Conservation (phyloP, 106 monocot genomes). For the Vanilla planifolia region DNA sequence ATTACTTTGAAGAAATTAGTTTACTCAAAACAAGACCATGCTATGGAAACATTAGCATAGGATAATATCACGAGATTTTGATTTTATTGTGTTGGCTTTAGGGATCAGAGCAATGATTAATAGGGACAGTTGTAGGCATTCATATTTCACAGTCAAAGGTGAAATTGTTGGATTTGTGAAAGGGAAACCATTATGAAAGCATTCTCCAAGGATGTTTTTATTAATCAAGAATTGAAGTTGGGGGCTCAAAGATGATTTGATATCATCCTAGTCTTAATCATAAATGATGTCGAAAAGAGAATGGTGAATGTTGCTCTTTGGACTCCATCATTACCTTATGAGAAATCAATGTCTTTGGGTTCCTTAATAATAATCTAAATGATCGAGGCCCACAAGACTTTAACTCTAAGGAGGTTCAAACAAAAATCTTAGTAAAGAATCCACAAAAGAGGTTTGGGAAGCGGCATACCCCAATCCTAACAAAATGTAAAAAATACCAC, state of each 20-base stretch:
- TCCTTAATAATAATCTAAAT: too few species aligned
- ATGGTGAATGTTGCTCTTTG: slow-evolving; percentile 11
- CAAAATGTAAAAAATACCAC: too few species aligned
- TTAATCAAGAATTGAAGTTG: slow-evolving; percentile 57
- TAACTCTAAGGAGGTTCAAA: too few species aligned
- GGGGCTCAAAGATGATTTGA: slow-evolving; percentile 50
- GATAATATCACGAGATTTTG: slow-evolving; percentile 14
- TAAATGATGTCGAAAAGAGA: slow-evolving; percentile 6
- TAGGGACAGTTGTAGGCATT: slow-evolving; percentile 16
- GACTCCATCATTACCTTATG: too few species aligned
- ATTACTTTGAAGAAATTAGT: slow-evolving; percentile 14
- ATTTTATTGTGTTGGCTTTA: slow-evolving; percentile 18
- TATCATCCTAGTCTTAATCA: slow-evolving; percentile 47
- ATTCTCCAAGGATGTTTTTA: slow-evolving; percentile 72
- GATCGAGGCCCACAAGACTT: too few species aligned
- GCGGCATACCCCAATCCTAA: too few species aligned
- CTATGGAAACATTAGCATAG: slow-evolving; percentile 16
- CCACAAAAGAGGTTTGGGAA: too few species aligned
- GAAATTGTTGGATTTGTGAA: slow-evolving; percentile 90
- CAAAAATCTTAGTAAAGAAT: too few species aligned
- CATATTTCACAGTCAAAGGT: slow-evolving; percentile 59
- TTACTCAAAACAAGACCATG: slow-evolving; percentile 15
- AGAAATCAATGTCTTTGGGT: slow-evolving; percentile 16
- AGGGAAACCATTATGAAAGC: slow-evolving; percentile 75
- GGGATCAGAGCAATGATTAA: slow-evolving; percentile 20